phyloP scores from a whole-genome alignment of 192 early-diverging fungal genomes.

The Irineochytrium annulatum region DNA sequence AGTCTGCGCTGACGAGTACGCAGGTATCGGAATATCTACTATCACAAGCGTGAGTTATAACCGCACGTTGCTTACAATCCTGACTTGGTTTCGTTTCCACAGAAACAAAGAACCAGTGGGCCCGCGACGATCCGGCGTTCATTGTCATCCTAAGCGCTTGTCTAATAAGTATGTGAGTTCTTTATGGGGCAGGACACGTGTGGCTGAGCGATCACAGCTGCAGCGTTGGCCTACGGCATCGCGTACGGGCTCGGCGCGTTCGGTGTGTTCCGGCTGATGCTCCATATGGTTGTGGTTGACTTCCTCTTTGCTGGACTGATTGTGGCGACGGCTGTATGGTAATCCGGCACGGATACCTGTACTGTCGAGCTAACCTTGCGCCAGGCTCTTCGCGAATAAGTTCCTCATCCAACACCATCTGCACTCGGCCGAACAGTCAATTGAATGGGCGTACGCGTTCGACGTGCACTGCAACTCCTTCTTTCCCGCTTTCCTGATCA shows the following conservation, averaged over 20 bases:
- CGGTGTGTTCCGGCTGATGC: slow-evolving; percentile 67
- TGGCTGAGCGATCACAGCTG: slow-evolving; percentile 44
- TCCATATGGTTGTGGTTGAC: slow-evolving; percentile 81
- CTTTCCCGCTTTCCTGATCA: slow-evolving; percentile 78
- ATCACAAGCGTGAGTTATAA: slow-evolving; percentile 80
- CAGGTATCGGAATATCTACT: slow-evolving; percentile 92
- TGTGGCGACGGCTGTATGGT: slow-evolving; percentile 74
- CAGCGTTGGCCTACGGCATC: slow-evolving; percentile 78
- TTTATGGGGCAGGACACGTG: neutral
- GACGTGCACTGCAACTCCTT: slow-evolving; percentile 98
- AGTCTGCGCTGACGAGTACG: neutral
- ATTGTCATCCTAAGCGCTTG: slow-evolving; percentile 67
- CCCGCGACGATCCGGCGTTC: slow-evolving; percentile 95
- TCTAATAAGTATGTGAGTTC: slow-evolving; percentile 60
- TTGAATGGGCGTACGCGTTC: slow-evolving; percentile 95
- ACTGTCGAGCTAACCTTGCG: neutral
- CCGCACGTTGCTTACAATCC: slow-evolving; percentile 1
- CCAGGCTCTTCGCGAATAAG: slow-evolving; percentile 70
- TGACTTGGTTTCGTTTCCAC: slow-evolving; percentile 12
- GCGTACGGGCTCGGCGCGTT: slow-evolving; percentile 63
- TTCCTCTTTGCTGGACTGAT: slow-evolving; percentile 68
- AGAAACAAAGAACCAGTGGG: slow-evolving; percentile 99
- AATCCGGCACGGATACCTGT: slow-evolving; percentile 23
- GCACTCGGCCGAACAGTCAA: slow-evolving; percentile 78
- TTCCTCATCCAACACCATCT: slow-evolving; percentile 72